Percentiles rank a stretch among this genome's conserved stretches.
Evolutionary conservation across 768 basidiomycete genomes (phyloP).

Genomic region (Leucocoprinus leucothites): DNA sequence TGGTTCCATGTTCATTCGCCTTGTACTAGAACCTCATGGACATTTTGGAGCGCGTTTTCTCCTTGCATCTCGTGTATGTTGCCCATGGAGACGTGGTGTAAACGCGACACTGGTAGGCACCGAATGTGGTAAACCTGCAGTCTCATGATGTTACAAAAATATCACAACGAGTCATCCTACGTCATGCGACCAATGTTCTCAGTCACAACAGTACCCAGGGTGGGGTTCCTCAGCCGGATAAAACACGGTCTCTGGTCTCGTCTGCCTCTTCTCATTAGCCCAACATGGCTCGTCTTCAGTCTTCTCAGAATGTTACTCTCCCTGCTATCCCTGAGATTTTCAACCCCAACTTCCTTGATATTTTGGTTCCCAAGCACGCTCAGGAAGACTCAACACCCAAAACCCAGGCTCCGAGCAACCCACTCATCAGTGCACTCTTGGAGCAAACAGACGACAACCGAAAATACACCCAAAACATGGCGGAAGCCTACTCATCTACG

Average conservation of each 20-base stretch:
- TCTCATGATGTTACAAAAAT: background rate
- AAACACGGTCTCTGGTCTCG: background rate
- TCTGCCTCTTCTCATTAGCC: background rate
- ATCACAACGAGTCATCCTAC: background rate
- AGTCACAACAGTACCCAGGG: background rate
- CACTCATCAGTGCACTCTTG: slow-evolving; percentile 56
- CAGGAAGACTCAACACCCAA: background rate
- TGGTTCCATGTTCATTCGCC: background rate
- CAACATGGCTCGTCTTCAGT: slow-evolving; percentile 21
- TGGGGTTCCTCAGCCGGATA: background rate
- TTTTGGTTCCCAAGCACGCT: slow-evolving; percentile 40
- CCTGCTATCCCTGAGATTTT: slow-evolving; percentile 59
- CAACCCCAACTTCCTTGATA: slow-evolving; percentile 52
- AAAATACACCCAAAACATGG: slow-evolving; percentile 46
- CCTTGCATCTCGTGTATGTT: too few relatives aligned
- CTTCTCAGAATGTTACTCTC: slow-evolving; percentile 45
- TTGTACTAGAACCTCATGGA: background rate
- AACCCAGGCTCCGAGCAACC: slow-evolving; percentile 26
- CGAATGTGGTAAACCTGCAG: background rate
- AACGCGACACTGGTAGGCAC: background rate
- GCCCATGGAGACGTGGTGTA: background rate
- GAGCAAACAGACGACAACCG: slow-evolving; percentile 28
- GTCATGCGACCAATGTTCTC: background rate
- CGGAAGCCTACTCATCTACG: slow-evolving; percentile 52
- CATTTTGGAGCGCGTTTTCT: background rate